A percentile compares a stretch with the other conserved stretches of the same genome.
Conservation (phyloP, 1,284 basidiomycete genomes). For the Agaricales sp. region DNA sequence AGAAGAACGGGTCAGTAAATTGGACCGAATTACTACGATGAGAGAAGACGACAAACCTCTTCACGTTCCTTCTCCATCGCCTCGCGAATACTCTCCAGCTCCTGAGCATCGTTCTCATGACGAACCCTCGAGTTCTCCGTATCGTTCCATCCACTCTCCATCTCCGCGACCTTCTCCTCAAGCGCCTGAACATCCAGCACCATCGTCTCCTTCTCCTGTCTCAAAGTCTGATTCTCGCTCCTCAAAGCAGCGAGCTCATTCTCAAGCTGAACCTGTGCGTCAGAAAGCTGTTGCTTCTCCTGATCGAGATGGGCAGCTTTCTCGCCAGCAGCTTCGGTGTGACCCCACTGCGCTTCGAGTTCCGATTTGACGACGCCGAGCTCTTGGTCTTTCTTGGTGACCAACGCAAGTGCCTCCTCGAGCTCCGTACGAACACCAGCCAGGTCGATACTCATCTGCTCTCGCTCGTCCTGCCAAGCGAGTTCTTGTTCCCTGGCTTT, state of each 20-base stretch:
- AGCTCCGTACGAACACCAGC: slow-evolving; percentile 28
- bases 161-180: slow-evolving; percentile 29
- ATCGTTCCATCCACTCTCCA: slow-evolving; percentile 48
- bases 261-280: slow-evolving; percentile 27
- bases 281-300: not conserved
- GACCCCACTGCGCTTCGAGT: slow-evolving; percentile 51
- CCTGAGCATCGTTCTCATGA: slow-evolving; percentile 42
- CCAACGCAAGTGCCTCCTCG: slow-evolving; percentile 26
- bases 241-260: slow-evolving; percentile 29
- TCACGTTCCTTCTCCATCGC: slow-evolving; percentile 43
- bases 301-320: slow-evolving; percentile 23
- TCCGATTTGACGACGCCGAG: slow-evolving; percentile 38
- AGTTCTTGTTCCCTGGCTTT: slow-evolving; percentile 27
- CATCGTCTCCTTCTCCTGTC: not conserved
- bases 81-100: slow-evolving; percentile 36
- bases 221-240: slow-evolving; percentile 15
- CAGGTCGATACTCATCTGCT: slow-evolving; percentile 22
- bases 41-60: slow-evolving; percentile 28
- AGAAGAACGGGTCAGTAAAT: slow-evolving; percentile 7
- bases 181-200: slow-evolving; percentile 22
- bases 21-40: slow-evolving; percentile 2
- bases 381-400: slow-evolving; percentile 36
- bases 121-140: slow-evolving; percentile 42
- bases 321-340: slow-evolving; percentile 39
- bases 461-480: slow-evolving; percentile 41